Evolutionary conservation across 441 rosid genomes (phyloP), one percentile per base, ranked within the genome.

Genomic region (Breynia disticha): DNA sequence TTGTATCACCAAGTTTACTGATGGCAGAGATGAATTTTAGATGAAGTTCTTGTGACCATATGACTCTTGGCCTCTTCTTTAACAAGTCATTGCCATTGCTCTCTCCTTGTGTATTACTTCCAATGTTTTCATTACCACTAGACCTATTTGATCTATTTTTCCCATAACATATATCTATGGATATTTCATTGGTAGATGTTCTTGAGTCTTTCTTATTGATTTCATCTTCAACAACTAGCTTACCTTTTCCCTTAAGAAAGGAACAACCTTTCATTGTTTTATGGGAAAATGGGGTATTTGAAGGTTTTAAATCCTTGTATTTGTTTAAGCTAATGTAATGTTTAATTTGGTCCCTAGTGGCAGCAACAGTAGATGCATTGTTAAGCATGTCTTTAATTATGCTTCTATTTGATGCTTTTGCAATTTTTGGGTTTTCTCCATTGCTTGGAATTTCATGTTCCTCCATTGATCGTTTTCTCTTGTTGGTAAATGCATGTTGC

Each of bases 31-130:
- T 60, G 63, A 80, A 85, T 56, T 75, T 82, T 21, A 28, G 58
- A 54, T 85, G 89, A 16, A 80, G 74, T 0, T 75, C 71, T 0
- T 48, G 17, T 20, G 59, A 65, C 89, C 90, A 80, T 42, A 75
- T 6, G 12, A 46, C 3, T 6, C 56, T 64, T 3, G 43, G 20
- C 50, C 11, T 59, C 59, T 19, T 61, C 41, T 2, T 28, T 15
- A 10, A 13, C 8, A 16, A 7, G 20, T 5, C 39, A 2, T 7
- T 35, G 14, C 19, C 7, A 0, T 17, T 10, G 8, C 20, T 38
- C 0, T 16, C 22, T 0, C 12, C 35, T 12, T n/a, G 44, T 2
- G 1, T 16, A 0, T 11, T 9, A 21, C 17, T 11, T 51, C 19
- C 19, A 21, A 18, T 8, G 3, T 41, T 41, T 11, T 41, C 44